Conservation (phyloP, 768 basidiomycete species). For the Termitomyces sp. region DNA sequence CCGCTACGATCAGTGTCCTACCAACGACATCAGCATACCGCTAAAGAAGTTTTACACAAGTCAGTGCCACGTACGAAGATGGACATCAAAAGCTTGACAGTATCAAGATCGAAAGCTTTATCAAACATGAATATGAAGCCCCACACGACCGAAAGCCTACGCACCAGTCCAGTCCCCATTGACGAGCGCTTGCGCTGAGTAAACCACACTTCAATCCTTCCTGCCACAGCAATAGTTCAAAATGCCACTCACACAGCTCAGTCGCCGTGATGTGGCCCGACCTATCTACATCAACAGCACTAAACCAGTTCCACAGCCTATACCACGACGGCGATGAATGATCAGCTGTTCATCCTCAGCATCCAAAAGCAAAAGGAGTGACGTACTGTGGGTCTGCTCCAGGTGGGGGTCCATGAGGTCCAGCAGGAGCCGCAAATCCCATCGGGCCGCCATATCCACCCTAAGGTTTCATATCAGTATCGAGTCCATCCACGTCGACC, state of each 20-base stretch:
- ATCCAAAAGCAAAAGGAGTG: not conserved
- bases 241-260: constrained; percentile 58
- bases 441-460: constrained; percentile 28
- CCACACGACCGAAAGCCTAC: constrained; percentile 22
- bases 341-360: not conserved
- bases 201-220: not conserved
- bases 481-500: not conserved
- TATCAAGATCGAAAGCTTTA: constrained; percentile 79
- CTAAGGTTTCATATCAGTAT: constrained; percentile 14
- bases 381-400: constrained; percentile 78
- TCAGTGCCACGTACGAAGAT: constrained; percentile 61
- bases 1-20: constrained; percentile 73
- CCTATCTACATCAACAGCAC: constrained; percentile 62
- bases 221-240: not conserved
- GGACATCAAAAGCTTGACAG: constrained; percentile 80
- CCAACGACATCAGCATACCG: not conserved
- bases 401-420: constrained; percentile 45
- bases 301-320: constrained; percentile 76
- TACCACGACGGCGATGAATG: not conserved
- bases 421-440: constrained; percentile 33
- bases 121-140: not conserved
- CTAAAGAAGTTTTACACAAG: not conserved
- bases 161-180: constrained; percentile 75
- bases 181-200: constrained; percentile 42
- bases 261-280: constrained; percentile 61